A percentile compares a stretch with the other conserved stretches of the same genome.
Evolutionary conservation across 768 basidiomycete species (phyloP).

Genomic region (Termitomyces sp.): DNA sequence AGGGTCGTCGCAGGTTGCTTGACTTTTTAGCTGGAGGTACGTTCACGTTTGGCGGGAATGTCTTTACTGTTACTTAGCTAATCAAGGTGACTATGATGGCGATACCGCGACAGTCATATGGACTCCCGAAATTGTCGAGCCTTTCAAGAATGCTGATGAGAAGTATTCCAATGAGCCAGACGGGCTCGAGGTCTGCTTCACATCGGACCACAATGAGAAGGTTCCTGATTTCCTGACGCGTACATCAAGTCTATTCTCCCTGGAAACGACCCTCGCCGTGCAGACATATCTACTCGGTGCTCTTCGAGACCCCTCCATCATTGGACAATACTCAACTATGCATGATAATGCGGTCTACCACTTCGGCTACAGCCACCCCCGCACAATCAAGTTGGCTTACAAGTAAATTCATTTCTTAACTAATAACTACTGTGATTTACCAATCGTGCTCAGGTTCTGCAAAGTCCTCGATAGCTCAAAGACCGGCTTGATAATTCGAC

Average conservation of each 20-base stretch:
- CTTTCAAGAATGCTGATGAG: constrained; percentile 51
- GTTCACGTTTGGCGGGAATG: constrained; percentile 5
- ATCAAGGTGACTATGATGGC: constrained; percentile 67
- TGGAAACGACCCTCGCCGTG: constrained; percentile 28
- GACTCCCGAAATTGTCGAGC: constrained; percentile 49
- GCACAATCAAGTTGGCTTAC: constrained; percentile 54
- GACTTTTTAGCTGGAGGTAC: constrained; percentile 64
- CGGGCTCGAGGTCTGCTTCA: constrained; percentile 37
- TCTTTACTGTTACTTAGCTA: background rate
- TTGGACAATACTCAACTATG: constrained; percentile 52
- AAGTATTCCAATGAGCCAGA: constrained; percentile 47
- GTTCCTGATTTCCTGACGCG: constrained; percentile 39
- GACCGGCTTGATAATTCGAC: constrained; percentile 46
- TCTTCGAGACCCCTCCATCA: constrained; percentile 38
- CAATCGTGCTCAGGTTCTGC: constrained; percentile 32
- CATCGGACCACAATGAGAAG: constrained; percentile 33
- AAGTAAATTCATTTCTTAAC: constrained; percentile 24
- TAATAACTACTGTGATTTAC: background rate
- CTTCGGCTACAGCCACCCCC: constrained; percentile 44
- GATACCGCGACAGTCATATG: constrained; percentile 58
- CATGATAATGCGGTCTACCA: constrained; percentile 55
- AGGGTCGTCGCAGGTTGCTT: constrained; percentile 51
- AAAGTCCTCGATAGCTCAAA: constrained; percentile 59
- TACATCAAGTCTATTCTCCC: constrained; percentile 14
- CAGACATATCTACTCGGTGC: constrained; percentile 51